Base-by-base conservation (phyloP, 202 grass and related monocot genomes). In the Schoenoplectus triqueter region DNA sequence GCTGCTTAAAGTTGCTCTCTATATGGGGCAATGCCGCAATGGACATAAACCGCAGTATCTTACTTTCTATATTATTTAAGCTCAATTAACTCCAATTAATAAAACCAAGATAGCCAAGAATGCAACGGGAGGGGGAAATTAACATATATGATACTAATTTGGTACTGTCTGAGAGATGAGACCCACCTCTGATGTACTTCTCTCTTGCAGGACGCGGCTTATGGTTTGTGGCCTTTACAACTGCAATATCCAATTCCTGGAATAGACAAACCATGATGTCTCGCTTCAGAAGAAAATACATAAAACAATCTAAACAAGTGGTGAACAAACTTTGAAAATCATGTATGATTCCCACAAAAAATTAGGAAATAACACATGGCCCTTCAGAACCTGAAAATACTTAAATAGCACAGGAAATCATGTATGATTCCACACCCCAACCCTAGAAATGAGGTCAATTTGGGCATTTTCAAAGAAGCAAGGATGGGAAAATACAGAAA, bases 141-240 rank as follows among this genome's bases (percentile, higher is more conserved):
- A 84, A 19, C 44, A 66, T 9, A 55, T 21, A 42, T 9, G 62
- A 8, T 73, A 48, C 8, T 84, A 3, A 7, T 86, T 62, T 56
- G 54, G 49, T 64, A 21, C 10, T 70, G 6, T 8, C 84, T 73
- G 84, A 64, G 8, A 77, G 19, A 82, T 60, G 64, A 66, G 2
- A 69, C 64, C 5, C 51, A 98, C 96, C 93, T 90, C 84, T 89
- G 64, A 95, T 86, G 85, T 98, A 92, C 86, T 98, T 98, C 54
- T 98, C 96, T 90, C 92, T 98, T 18, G 96, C 60, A 66, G 90
- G 93, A 67, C 47, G 84, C 68, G 95, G 91, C 3, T 84, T 88
- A 80, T 98, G 96, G 82, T 98, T 98, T 63, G 96, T 98, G 21
- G 96, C 96, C 82, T 89, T 95, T 64, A 98, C 96, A 87, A 98